Evolutionary conservation across 495 filamentous ascomycete species (phyloP).

Genomic region (Pyrenopolyporus hunteri): DNA sequence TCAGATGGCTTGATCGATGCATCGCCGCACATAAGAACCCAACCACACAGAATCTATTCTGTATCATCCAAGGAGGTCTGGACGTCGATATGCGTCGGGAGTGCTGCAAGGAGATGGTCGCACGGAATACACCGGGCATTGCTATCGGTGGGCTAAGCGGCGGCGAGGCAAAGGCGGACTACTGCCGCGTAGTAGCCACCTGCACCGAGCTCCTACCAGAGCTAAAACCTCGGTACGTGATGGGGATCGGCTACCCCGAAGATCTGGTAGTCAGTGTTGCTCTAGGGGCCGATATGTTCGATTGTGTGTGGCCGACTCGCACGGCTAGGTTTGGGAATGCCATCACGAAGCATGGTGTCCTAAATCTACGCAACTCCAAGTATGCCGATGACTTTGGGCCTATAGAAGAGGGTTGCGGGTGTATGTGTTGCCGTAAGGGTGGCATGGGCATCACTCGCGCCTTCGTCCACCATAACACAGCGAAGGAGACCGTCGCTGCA

Average conservation of each 20-base stretch:
- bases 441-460: conserved; percentile 86
- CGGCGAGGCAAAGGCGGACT: conserved; percentile 69
- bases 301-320: conserved; percentile 97
- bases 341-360: conserved; percentile 76
- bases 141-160: conserved; percentile 95
- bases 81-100: conserved; percentile 85
- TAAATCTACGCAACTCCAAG: conserved; percentile 80
- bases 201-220: conserved; percentile 88
- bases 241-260: conserved; percentile 97
- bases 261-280: conserved; percentile 91
- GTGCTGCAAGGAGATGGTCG: conserved; percentile 90
- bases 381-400: conserved; percentile 82
- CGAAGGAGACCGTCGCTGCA: conserved; percentile 94
- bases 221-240: conserved; percentile 92
- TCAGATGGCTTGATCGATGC: conserved; percentile 99
- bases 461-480: conserved; percentile 87
- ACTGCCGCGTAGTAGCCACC: conserved; percentile 71
- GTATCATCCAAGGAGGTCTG: conserved; percentile 95
- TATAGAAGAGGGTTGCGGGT: conserved; percentile 81
- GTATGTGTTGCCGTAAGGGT: conserved; percentile 73
- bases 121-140: conserved; percentile 90
- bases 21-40: conserved; percentile 90
- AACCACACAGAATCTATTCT: conserved; percentile 89
- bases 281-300: conserved; percentile 98
- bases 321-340: conserved; percentile 97